Evolutionary conservation across 2,329 filamentous ascomycete genomes (phyloP).

Genomic region (Cercospora berteroae): DNA sequence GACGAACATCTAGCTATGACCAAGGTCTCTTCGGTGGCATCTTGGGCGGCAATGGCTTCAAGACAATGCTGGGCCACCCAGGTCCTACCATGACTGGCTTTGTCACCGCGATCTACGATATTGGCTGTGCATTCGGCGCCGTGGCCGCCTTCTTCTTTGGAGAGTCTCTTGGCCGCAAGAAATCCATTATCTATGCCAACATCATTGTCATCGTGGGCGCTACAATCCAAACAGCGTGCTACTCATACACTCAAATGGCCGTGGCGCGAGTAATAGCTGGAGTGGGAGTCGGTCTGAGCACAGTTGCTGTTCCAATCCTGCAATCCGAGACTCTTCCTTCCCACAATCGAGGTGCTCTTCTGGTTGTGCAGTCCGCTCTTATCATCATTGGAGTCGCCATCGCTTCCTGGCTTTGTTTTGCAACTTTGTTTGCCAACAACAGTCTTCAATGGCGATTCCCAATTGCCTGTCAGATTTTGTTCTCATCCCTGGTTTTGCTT

Average conservation of each 20-base stretch:
- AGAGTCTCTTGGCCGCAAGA: conserved; percentile 29
- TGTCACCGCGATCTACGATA: conserved; percentile 32
- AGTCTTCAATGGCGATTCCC: conserved; percentile 35
- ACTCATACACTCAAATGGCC: conserved; percentile 30
- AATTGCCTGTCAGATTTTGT: conserved; percentile 34
- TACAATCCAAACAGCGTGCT: conserved; percentile 29
- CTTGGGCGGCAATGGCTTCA: conserved; percentile 32
- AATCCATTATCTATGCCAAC: conserved; percentile 31
- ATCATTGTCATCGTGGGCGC: conserved; percentile 32
- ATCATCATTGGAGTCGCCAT: conserved; percentile 35
- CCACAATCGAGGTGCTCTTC: conserved; percentile 32
- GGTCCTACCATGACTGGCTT: conserved; percentile 30
- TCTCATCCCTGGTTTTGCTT: conserved; percentile 31
- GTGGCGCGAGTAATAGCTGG: conserved; percentile 31
- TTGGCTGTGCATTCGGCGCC: conserved; percentile 32
- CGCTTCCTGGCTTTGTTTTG: conserved; percentile 34
- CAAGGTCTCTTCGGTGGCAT: conserved; percentile 36
- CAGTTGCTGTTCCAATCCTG: conserved; percentile 34
- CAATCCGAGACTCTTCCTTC: conserved; percentile 35
- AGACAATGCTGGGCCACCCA: conserved; percentile 32
- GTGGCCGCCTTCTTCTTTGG: conserved; percentile 31
- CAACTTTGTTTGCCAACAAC: conserved; percentile 29
- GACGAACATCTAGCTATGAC: conserved; percentile 20
- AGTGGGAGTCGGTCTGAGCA: conserved; percentile 32
- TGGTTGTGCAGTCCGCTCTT: conserved; percentile 32